Evolutionary conservation across 1,284 basidiomycete genomes (phyloP), one percentile per base, ranked within the genome.

Genomic region (Melanopsichium pennsylvanicum): DNA sequence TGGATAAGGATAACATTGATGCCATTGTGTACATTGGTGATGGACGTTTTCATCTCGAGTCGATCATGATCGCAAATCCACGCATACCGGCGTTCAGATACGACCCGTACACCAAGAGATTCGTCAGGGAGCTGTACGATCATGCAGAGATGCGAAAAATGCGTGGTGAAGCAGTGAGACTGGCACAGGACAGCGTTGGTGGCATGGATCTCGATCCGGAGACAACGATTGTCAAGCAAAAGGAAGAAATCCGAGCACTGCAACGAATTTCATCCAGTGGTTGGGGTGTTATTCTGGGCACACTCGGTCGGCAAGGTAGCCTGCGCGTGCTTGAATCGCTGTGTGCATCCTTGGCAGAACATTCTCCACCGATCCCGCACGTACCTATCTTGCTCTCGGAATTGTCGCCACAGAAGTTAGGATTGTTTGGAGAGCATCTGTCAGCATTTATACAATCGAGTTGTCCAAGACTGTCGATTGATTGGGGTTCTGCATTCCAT

Each of bases 51-150:
- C 96, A 98, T 80, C 86, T 98, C 15, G 96, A 99, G 82, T 91
- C 91, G 12, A 94, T 97, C 81, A 99, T 98, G 96, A 97, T 99
- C 60, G 93, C 93, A 25, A 99, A 99, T 81, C 96, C 96, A 0
- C 83, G 86, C n/a, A 87, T 97, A 19, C 93, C 95, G 11, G 94
- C 96, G 0, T 98, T 97, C 84, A 88, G 96, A 25, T 99, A 97
- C 82, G 96, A 98, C 78, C 96, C 96, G 5, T 99, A 98, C 82
- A 93, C 92, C 26, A 98, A 98, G 82, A 94, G 94, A 76, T 86
- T 99, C 54, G 97, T 95, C 5, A 84, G 92, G 64, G 96, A 99
- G 80, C 85, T 88, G 5, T 99, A 98, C 77, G 87, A 94, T 76
- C 93, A 98, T 76, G 83, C 84, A 15, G 89, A 92, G 83, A 98